Percentiles rank a stretch among this genome's conserved stretches.
phyloP scores from a whole-genome alignment of 192 early-diverging fungal species.

The Thoreauomyces humboldtii region DNA sequence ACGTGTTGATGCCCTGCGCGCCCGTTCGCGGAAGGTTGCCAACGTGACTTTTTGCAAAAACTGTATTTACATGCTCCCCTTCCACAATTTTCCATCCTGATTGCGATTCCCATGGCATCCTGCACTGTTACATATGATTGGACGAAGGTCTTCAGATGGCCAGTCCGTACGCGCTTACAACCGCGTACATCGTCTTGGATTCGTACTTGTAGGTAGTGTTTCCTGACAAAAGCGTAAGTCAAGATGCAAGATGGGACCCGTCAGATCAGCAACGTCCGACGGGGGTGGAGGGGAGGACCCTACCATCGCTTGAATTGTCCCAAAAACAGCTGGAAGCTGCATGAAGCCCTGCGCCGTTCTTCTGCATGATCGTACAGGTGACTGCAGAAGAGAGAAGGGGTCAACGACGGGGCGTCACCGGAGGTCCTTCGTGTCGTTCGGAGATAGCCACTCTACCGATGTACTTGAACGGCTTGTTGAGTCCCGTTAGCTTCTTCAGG shows the following conservation, averaged over 20 bases:
- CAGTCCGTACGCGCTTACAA: slow-evolving; percentile 75
- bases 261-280: neutral
- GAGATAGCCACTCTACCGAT: slow-evolving; percentile 66
- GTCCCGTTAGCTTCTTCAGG: slow-evolving; percentile 62
- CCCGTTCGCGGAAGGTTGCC: too few species aligned
- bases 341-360: slow-evolving; percentile 77
- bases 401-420: too few species aligned
- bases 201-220: slow-evolving; percentile 75
- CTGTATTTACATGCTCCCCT: too few species aligned
- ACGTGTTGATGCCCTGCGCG: too few species aligned
- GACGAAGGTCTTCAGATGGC: slow-evolving; percentile 30
- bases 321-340: slow-evolving; percentile 72
- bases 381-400: too few species aligned
- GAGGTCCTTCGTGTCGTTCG: too few species aligned
- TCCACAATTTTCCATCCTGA: too few species aligned
- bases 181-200: slow-evolving; percentile 75
- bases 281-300: neutral
- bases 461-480: slow-evolving; percentile 78
- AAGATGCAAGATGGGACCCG: neutral
- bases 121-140: too few species aligned
- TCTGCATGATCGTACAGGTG: slow-evolving; percentile 81
- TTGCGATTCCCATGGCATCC: too few species aligned
- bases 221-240: slow-evolving; percentile 31
- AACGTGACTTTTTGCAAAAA: too few species aligned
- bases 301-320: slow-evolving; percentile 73